Evolutionary conservation across 495 filamentous ascomycete genomes (phyloP).

Genomic region (Xylona heveae): DNA sequence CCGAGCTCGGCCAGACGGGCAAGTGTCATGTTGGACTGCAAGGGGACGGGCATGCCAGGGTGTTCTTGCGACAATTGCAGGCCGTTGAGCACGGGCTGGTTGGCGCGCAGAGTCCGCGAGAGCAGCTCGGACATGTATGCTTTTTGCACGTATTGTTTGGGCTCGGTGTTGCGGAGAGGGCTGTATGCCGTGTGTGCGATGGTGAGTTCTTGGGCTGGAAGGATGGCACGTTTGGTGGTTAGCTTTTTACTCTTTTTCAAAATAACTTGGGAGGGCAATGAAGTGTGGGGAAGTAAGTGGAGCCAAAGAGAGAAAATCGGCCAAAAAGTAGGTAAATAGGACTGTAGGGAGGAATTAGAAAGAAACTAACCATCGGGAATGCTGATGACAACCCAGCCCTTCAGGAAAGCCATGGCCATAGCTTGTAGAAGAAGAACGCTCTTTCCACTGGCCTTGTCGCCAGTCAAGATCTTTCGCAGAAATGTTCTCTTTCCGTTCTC

Average conservation of each 20-base stretch:
- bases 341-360: background rate
- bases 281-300: slow-evolving; percentile 1
- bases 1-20: slow-evolving; percentile 46
- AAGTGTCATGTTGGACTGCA: slow-evolving; percentile 38
- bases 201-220: slow-evolving; percentile 56
- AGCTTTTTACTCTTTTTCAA: too few species aligned
- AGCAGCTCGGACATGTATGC: slow-evolving; percentile 53
- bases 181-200: slow-evolving; percentile 62
- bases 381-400: slow-evolving; percentile 72
- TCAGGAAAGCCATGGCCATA: slow-evolving; percentile 60
- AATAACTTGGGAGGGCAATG: slow-evolving; percentile 3
- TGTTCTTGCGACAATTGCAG: slow-evolving; percentile 37
- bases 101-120: slow-evolving; percentile 46
- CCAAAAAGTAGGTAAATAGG: background rate
- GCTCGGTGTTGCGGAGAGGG: slow-evolving; percentile 33
- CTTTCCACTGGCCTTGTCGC: slow-evolving; percentile 59
- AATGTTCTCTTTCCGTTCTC: slow-evolving; percentile 32
- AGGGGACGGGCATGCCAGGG: slow-evolving; percentile 31
- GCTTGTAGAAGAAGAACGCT: slow-evolving; percentile 70
- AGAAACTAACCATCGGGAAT: slow-evolving; percentile 61
- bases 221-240: slow-evolving; percentile 4
- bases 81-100: slow-evolving; percentile 37
- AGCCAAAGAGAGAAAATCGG: slow-evolving; percentile 1
- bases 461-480: slow-evolving; percentile 46
- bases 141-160: slow-evolving; percentile 53